These are phyloP conservation scores for Petunia hybrid DNA, from an alignment of 305 asterid genomes.

Conservation along the genomic window DNA sequence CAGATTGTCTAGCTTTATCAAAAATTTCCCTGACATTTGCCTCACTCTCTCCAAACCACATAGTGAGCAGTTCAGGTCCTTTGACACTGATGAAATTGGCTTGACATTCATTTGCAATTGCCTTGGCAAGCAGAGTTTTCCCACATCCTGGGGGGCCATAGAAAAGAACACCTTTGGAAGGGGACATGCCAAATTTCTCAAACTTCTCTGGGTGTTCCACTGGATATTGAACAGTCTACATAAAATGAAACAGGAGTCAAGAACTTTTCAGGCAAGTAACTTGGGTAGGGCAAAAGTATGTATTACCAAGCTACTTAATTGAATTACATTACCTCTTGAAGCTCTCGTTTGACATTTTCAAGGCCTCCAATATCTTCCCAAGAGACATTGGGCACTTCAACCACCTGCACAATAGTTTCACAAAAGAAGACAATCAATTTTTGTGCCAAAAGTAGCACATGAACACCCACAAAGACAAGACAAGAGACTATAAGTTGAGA, in stretches of 20 bases:
- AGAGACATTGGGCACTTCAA: conserved; percentile 56
- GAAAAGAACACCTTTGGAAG: conserved; percentile 93
- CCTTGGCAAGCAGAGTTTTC: conserved; percentile 87
- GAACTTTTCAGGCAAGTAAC: neutral
- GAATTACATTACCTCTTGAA: conserved; percentile 54
- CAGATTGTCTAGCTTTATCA: conserved; percentile 87
- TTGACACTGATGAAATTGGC: conserved; percentile 85
- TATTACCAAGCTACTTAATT: neutral
- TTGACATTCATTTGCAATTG: conserved; percentile 90
- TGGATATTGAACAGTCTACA: conserved; percentile 77
- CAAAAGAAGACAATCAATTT: neutral
- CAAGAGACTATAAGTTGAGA: neutral
- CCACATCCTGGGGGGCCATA: conserved; percentile 97
- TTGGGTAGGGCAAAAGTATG: neutral
- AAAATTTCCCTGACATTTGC: conserved; percentile 87
- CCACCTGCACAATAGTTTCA: conserved; percentile 41
- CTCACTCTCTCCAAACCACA: conserved; percentile 98
- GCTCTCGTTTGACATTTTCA: conserved; percentile 61
- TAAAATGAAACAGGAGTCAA: conserved; percentile 26
- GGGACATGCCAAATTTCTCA: conserved; percentile 75
- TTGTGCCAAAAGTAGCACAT: neutral
- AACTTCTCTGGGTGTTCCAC: conserved; percentile 82
- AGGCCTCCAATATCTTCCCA: conserved; percentile 64
- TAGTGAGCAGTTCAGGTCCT: conserved; percentile 87
- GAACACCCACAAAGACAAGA: neutral